Percentiles rank a stretch among this genome's conserved stretches.
These are phyloP conservation scores for Orbilia quercus DNA, from an alignment of 2,329 filamentous ascomycete species.

Conservation along the genomic window DNA sequence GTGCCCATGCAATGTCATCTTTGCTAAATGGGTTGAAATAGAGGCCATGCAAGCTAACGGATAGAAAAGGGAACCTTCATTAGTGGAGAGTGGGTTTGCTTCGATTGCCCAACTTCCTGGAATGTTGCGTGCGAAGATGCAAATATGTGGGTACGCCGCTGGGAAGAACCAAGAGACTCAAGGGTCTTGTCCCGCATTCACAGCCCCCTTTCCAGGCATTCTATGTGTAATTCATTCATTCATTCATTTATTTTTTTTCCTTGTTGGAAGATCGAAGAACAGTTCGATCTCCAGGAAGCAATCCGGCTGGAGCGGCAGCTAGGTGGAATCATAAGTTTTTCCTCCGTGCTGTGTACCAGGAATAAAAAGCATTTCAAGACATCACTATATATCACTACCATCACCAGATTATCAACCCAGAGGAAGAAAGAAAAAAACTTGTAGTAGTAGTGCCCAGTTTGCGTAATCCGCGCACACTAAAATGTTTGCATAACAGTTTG, in stretches of 20 bases:
- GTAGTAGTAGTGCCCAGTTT: conserved; percentile 21
- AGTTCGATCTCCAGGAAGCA: conserved; percentile 22
- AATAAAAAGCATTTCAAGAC: not conserved
- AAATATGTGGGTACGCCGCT: not conserved
- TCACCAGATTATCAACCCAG: conserved; percentile 38
- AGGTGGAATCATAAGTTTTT: not conserved
- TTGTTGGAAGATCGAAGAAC: conserved; percentile 32
- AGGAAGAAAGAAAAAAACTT: too few relatives aligned
- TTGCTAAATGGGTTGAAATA: conserved; percentile 23
- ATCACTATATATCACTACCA: conserved; percentile 22
- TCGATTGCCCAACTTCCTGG: conserved; percentile 55
- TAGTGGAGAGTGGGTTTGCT: conserved; percentile 24
- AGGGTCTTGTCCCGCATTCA: conserved; percentile 12
- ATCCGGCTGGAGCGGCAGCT: conserved; percentile 1
- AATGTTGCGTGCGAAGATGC: conserved; percentile 29
- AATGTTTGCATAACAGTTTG: not conserved
- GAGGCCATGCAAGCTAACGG: conserved; percentile 20
- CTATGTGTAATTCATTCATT: not conserved
- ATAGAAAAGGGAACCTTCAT: conserved; percentile 1
- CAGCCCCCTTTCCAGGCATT: conserved; percentile 46
- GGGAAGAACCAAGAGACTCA: not conserved
- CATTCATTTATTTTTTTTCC: too few relatives aligned
- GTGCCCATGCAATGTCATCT: conserved; percentile 19
- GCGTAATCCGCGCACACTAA: conserved; percentile 40
- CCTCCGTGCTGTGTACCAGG: not conserved